Evolutionary conservation across 371 early-diverging fungal species (phyloP).

Genomic region (Mycotypha africana): DNA sequence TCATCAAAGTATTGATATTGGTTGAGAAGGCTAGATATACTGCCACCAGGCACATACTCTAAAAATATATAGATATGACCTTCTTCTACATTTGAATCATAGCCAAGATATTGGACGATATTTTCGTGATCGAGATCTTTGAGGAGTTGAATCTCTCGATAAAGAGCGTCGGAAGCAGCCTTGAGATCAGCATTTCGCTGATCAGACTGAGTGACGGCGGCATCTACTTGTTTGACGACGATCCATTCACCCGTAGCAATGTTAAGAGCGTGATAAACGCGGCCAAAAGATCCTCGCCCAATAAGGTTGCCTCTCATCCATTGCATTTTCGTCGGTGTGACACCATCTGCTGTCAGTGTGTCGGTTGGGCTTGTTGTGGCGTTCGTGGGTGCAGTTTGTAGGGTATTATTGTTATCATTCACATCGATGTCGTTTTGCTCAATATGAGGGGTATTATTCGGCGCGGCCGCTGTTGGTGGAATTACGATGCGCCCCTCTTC

Average conservation of each 20-base stretch:
- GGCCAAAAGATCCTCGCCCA: conserved; percentile 96
- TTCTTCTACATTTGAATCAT: conserved; percentile 42
- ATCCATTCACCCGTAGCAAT: conserved; percentile 81
- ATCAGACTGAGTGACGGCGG: conserved; percentile 46
- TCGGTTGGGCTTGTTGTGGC: too few relatives aligned
- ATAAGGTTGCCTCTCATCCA: conserved; percentile 91
- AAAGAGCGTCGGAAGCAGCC: conserved; percentile 22
- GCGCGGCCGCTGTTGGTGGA: not conserved
- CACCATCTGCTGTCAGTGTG: not conserved
- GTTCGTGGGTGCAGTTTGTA: too few relatives aligned
- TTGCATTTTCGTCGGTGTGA: conserved; percentile 22
- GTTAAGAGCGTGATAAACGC: conserved; percentile 92
- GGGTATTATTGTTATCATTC: too few relatives aligned
- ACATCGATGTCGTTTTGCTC: too few relatives aligned
- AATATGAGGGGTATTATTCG: too few relatives aligned
- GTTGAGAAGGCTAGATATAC: conserved; percentile 73
- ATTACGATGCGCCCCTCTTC: conserved; percentile 11
- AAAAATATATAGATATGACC: conserved; percentile 84
- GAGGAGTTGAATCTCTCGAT: conserved; percentile 22
- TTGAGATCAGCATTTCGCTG: conserved; percentile 18
- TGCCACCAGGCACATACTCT: conserved; percentile 97
- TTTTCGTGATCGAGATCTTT: conserved; percentile 80
- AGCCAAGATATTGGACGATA: conserved; percentile 88
- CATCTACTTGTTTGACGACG: conserved; percentile 97
- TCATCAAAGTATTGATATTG: conserved; percentile 77